Evolutionary conservation across 2,329 filamentous ascomycete species (phyloP).

Genomic region (Cladosporium oxysporum): DNA sequence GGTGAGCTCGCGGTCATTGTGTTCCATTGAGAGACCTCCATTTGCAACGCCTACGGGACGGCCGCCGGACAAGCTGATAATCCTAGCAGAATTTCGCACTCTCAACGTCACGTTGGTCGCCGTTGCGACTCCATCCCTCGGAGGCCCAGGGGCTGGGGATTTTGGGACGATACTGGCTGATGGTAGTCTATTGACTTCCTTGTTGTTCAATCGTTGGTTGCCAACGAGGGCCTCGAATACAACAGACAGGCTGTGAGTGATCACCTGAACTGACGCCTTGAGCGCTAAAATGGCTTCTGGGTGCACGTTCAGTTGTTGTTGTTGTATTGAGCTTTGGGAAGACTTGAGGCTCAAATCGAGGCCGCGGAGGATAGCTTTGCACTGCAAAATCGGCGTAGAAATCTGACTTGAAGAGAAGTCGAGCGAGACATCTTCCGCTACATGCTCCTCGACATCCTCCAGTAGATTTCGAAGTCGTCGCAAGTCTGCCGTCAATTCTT

Average conservation of each 20-base stretch:
- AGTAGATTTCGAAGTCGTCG: constrained; percentile 6
- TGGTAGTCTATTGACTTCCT: neutral
- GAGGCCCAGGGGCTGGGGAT: neutral
- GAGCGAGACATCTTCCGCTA: neutral
- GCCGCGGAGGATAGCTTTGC: constrained; percentile 5
- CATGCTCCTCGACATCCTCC: constrained; percentile 9
- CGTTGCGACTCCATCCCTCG: neutral
- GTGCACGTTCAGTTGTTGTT: neutral
- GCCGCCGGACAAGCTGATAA: neutral
- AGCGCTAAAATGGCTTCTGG: neutral
- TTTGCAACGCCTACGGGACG: neutral
- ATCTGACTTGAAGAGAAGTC: neutral
- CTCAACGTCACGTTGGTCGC: neutral
- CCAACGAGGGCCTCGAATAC: neutral
- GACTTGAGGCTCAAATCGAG: constrained; percentile 10
- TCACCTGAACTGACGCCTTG: constrained; percentile 2
- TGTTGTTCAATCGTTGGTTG: neutral
- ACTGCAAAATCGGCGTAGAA: neutral
- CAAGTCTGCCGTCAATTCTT: neutral
- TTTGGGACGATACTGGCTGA: neutral
- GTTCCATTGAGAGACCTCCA: neutral
- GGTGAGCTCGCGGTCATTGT: neutral
- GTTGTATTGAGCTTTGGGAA: neutral
- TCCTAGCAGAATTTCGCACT: neutral
- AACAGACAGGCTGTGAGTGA: neutral